A percentile compares a stretch with the other conserved stretches of the same genome.
Conservation (phyloP, 2,329 filamentous ascomycete genomes). For the Fusarium tanahbumbuense region DNA sequence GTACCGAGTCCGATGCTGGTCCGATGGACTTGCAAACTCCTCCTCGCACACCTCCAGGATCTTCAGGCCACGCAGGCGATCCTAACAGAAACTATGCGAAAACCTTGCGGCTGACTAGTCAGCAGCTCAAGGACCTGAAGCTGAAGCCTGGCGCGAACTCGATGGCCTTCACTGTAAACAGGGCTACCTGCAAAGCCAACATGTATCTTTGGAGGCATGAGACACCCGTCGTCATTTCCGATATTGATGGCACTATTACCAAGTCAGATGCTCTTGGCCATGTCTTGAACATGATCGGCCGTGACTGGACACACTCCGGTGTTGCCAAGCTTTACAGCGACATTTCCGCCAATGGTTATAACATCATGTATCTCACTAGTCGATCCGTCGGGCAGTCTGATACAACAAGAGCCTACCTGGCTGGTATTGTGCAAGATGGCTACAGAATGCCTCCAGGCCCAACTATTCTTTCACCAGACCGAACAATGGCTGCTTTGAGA, state of each 20-base stretch:
- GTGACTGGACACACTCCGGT: conserved; percentile 97
- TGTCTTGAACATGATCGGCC: conserved; percentile 94
- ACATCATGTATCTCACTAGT: conserved; percentile 97
- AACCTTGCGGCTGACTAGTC: conserved; percentile 92
- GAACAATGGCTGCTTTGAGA: conserved; percentile 91
- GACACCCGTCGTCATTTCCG: conserved; percentile 94
- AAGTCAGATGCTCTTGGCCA: conserved; percentile 96
- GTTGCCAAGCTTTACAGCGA: conserved; percentile 98
- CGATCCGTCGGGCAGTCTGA: conserved; percentile 94
- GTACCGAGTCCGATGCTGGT: conserved; percentile 75
- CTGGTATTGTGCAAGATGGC: conserved; percentile 88
- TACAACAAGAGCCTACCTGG: conserved; percentile 87
- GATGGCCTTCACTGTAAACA: conserved; percentile 97
- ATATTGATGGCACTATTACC: conserved; percentile 98
- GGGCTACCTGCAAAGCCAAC: conserved; percentile 88
- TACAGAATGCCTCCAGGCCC: conserved; percentile 89
- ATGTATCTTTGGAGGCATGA: conserved; percentile 96
- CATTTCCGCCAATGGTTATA: conserved; percentile 95
- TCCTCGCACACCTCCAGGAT: conserved; percentile 75
- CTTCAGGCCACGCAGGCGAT: conserved; percentile 70
- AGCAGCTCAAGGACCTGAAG: conserved; percentile 88
- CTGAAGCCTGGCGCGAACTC: conserved; percentile 88
- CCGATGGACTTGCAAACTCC: conserved; percentile 69
- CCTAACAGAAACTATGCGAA: conserved; percentile 93
- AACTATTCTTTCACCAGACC: conserved; percentile 93